These are phyloP conservation scores for Hericium coralloides DNA, from an alignment of 768 basidiomycete species.

Conservation along the genomic window DNA sequence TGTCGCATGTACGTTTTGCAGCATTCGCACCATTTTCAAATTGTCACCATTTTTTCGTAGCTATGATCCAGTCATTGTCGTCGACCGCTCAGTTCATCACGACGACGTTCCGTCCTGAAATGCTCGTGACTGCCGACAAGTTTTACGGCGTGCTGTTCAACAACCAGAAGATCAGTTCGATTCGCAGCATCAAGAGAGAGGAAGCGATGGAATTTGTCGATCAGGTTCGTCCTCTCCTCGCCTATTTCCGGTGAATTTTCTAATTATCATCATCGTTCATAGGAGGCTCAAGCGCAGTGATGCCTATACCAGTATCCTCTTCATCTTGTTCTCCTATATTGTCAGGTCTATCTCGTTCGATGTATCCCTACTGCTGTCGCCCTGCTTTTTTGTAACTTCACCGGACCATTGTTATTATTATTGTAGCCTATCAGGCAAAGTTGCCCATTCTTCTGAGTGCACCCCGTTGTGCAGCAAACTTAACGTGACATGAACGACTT, in stretches of 20 bases:
- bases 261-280: not conserved
- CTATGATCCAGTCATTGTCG: constrained; percentile 91
- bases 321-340: not conserved
- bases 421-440: no score
- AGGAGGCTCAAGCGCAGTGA: constrained; percentile 44
- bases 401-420: no score
- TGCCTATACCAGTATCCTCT: not conserved
- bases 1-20: constrained; percentile 68
- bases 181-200: constrained; percentile 77
- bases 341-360: no score
- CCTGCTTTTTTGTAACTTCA: no score
- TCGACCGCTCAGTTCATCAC: constrained; percentile 92
- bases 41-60: constrained; percentile 24
- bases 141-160: constrained; percentile 97
- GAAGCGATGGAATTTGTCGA: constrained; percentile 95
- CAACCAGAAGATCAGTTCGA: constrained; percentile 89
- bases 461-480: no score
- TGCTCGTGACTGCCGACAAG: constrained; percentile 92
- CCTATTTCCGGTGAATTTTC: not conserved
- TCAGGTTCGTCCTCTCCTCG: constrained; percentile 37
- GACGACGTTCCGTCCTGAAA: constrained; percentile 96
- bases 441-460: no score
- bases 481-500: no score
- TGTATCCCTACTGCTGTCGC: no score
- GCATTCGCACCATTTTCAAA: not conserved